Evolutionary conservation across 257 asterid species (phyloP), one percentile per base, ranked within the genome.

Genomic region (Mitragyna speciosa): DNA sequence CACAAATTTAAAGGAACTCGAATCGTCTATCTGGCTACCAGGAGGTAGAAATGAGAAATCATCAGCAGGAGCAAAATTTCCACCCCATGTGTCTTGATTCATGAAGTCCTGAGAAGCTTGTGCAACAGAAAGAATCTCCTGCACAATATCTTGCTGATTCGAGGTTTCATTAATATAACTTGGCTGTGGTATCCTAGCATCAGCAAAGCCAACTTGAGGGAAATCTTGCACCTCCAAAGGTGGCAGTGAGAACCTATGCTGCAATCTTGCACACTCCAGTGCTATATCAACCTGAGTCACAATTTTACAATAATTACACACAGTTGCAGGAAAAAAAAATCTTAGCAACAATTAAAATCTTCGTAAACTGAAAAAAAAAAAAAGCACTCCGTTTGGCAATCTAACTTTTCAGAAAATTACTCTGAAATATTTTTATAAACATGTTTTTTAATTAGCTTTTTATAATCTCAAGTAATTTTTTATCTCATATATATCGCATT

Each of bases 181-280:
- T 10, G 89, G 78, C 68, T 76, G 83, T 5, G 82, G 69, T 82
- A 82, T 79, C 78, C 81, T 83, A 3, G 87, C 82, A 78, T 90
- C 87, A 30, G 72, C 70, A 52, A 88, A 87, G 73, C 82, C 82
- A n/a, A 73, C 77, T 72, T 83, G 92, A 0, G 91, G 81, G 26
- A 85, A 89, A 64, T 91, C 96, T 48, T 89, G 96, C 69, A 90
- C 92, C 83, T 94, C 97, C 76, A 94, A 78, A 24, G 91, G 97
- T 5, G 98, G 97, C 75, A 92, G 74, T 8, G 92, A 61, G 63
- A 90, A 91, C 76, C 96, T 84, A 78, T 94, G 91, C 49, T 96
- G 97, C 84, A 96, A 73, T 85, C 98, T 88, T 41, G 98, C 97
- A 84, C 98, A 94, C 78, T 96, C 97, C 83, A 96, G 41, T 52